Conservation (phyloP, 306 rosid genomes). For the cucumber (Cucumis sativus) region Cucumber_9930_V3 NC_026657.2:18073001-18073500, state of each 20-base stretch:
- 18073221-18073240: constrained; percentile 22
- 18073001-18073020: too few species aligned
- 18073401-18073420: background rate
- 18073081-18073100: too few species aligned
- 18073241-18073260: constrained; percentile 20
- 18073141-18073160: background rate
- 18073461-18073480: background rate
- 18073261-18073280: background rate
- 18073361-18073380: background rate
- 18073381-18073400: background rate
- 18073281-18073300: background rate
- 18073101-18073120: too few species aligned
- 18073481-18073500: background rate
- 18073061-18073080: too few species aligned
- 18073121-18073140: background rate
- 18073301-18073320: background rate
- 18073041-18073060: too few species aligned
- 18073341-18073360: background rate
- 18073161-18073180: background rate
- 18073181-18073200: constrained; percentile 19
- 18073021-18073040: too few species aligned
- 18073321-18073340: background rate
- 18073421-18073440: background rate
- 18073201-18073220: constrained; percentile 31
- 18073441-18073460: background rate